Conservation (phyloP, 164 flowering plant species). For the Macadamia tetraphylla region DNA sequence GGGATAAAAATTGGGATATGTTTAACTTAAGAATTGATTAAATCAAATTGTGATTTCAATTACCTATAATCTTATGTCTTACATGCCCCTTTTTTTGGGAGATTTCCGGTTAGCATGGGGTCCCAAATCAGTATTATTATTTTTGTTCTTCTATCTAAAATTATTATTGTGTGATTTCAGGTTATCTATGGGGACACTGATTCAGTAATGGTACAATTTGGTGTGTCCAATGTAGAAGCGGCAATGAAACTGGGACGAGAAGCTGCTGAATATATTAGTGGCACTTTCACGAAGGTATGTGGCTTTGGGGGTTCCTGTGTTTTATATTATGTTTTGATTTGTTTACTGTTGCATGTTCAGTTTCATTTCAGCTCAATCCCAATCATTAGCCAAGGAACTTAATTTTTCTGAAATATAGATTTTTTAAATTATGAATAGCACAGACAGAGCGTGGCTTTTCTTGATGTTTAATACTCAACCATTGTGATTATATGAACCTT, state of each 20-base stretch:
- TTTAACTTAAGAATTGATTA: not conserved
- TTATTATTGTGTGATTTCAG: constrained; percentile 31
- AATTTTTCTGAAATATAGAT: not conserved
- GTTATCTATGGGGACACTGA: constrained; percentile 98
- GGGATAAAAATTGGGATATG: not conserved
- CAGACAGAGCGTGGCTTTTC: not conserved
- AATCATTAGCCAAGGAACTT: not conserved
- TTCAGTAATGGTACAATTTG: constrained; percentile 98
- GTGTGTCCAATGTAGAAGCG: constrained; percentile 72
- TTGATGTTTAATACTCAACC: not conserved
- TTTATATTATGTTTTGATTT: not conserved
- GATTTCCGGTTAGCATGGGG: not conserved
- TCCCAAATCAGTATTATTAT: not conserved
- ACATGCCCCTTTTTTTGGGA: not conserved
- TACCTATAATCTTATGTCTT: not conserved
- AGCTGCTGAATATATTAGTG: constrained; percentile 90
- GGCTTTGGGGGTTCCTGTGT: not conserved
- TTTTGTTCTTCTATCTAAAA: not conserved
- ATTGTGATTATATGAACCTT: not conserved
- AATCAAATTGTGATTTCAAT: not conserved
- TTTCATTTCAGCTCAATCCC: not conserved
- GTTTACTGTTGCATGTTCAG: not conserved
- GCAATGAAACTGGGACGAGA: constrained; percentile 94
- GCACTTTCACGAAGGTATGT: constrained; percentile 72
- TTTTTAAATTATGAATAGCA: not conserved